Evolutionary conservation across 2,329 filamentous ascomycete genomes (phyloP).

Genomic region (Hortaea werneckii): DNA sequence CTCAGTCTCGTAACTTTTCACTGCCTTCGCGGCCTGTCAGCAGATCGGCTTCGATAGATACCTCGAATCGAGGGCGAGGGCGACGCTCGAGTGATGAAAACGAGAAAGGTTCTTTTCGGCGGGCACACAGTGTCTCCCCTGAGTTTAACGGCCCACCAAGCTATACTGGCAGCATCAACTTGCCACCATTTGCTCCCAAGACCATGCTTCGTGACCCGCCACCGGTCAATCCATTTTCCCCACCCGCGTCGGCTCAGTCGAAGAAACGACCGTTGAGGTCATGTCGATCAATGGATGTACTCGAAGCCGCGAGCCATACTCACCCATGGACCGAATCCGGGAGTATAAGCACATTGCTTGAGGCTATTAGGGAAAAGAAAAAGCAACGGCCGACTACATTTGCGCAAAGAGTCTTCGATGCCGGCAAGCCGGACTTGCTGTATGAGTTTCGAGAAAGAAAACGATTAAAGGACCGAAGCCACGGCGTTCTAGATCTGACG

Average conservation of each 20-base stretch:
- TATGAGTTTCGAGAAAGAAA: constrained; percentile 7
- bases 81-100: background rate
- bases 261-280: background rate
- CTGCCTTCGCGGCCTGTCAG: constrained; percentile 1
- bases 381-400: constrained; percentile 6
- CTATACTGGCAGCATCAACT: background rate
- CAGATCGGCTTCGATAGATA: background rate
- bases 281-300: constrained; percentile 2
- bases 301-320: constrained; percentile 3
- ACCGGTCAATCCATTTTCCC: background rate
- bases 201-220: background rate
- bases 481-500: constrained; percentile 13
- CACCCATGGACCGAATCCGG: background rate
- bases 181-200: constrained; percentile 3
- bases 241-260: background rate
- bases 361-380: background rate
- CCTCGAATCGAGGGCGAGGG: background rate
- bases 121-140: background rate
- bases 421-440: constrained; percentile 12
- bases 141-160: background rate
- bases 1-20: constrained; percentile 3
- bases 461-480: constrained; percentile 7
- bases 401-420: constrained; percentile 12
- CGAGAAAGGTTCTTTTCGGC: background rate
- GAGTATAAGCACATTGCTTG: background rate